phyloP scores from a whole-genome alignment of 768 basidiomycete genomes.

The Boletellus ananiceps region DNA sequence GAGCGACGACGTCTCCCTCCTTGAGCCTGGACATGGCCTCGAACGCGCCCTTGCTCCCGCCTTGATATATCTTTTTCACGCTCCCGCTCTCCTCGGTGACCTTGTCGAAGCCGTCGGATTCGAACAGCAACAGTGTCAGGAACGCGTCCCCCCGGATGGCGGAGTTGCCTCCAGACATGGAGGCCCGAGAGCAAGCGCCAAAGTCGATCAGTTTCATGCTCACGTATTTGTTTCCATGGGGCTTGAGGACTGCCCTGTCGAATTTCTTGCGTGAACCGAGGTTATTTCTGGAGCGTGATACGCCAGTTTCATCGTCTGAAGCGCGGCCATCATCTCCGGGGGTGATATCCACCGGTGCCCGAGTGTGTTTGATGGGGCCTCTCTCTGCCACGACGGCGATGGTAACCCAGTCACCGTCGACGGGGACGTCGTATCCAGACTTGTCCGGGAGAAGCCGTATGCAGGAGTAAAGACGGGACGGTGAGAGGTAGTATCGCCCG shows the following conservation, averaged over 20 bases:
- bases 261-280: slow-evolving; percentile 9
- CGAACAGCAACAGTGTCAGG: slow-evolving; percentile 81
- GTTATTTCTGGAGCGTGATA: slow-evolving; percentile 4
- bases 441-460: slow-evolving; percentile 73
- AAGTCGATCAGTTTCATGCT: slow-evolving; percentile 83
- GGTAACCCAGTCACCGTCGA: slow-evolving; percentile 91
- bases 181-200: slow-evolving; percentile 55
- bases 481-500: slow-evolving; percentile 83
- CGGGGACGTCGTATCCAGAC: slow-evolving; percentile 86
- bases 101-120: slow-evolving; percentile 69
- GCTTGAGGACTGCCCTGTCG: slow-evolving; percentile 29
- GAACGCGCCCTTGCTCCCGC: slow-evolving; percentile 90
- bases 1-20: slow-evolving; percentile 85
- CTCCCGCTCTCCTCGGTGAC: slow-evolving; percentile 48
- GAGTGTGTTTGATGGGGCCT: slow-evolving; percentile 69
- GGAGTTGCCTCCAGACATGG: slow-evolving; percentile 51
- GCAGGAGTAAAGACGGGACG: slow-evolving; percentile 84
- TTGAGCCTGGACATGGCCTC: slow-evolving; percentile 81
- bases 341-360: slow-evolving; percentile 54
- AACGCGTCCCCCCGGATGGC: slow-evolving; percentile 78
- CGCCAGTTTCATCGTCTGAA: slow-evolving; percentile 26
- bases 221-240: slow-evolving; percentile 73
- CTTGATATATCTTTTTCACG: slow-evolving; percentile 66
- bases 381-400: slow-evolving; percentile 94
- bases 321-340: slow-evolving; percentile 42